Evolutionary conservation across 306 rosid genomes (phyloP).

Genomic region (Ormosia emarginata): DNA sequence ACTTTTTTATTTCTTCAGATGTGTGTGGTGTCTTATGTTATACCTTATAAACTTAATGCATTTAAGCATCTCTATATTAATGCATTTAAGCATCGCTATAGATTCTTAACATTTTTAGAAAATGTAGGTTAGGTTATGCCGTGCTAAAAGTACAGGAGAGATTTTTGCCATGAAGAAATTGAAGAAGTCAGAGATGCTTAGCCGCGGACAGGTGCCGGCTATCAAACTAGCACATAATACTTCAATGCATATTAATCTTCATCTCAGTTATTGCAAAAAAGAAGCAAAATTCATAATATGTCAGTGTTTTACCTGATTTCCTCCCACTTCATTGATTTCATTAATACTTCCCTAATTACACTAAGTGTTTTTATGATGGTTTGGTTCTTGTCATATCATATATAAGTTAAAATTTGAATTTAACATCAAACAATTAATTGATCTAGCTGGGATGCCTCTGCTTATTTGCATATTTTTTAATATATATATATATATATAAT

Average conservation of each 20-base stretch:
- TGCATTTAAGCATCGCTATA: not conserved
- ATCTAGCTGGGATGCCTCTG: conserved; percentile 1
- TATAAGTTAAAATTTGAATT: conserved; percentile 16
- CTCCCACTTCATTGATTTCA: conserved; percentile 4
- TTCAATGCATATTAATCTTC: not conserved
- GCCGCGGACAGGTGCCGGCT: conserved; percentile 92
- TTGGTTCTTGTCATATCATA: not conserved
- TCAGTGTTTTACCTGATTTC: not conserved
- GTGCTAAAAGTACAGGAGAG: conserved; percentile 78
- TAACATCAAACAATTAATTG: not conserved
- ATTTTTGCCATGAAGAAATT: conserved; percentile 95
- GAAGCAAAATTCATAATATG: not conserved
- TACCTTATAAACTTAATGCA: not conserved
- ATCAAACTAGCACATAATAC: not conserved
- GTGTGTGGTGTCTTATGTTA: not conserved
- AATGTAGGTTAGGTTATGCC: conserved; percentile 83
- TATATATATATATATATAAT: not conserved
- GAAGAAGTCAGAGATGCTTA: conserved; percentile 98
- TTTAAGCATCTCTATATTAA: no score
- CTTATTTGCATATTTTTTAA: not conserved
- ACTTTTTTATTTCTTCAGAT: not conserved
- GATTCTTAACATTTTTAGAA: not conserved
- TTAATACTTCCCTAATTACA: conserved; percentile 1
- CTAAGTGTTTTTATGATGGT: not conserved
- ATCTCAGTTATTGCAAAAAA: not conserved